These are phyloP conservation scores for Tripidium arundinaceum DNA, from an alignment of 202 grass and related monocot species.

Conservation along the genomic window DNA sequence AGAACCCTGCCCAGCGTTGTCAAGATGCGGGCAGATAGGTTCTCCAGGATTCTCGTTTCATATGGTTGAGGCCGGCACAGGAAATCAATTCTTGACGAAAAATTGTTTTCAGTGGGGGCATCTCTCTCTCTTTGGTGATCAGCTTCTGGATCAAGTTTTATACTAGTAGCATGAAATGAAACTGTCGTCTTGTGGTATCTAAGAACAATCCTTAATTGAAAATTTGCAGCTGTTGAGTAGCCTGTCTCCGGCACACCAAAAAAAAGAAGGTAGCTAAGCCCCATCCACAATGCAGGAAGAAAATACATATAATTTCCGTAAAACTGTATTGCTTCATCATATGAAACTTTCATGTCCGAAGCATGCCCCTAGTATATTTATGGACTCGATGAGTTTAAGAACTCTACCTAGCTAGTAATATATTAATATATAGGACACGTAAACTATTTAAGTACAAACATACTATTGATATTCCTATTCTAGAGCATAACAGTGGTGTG, in stretches of 20 bases:
- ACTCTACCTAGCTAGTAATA: too few species aligned
- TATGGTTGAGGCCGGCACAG: background rate
- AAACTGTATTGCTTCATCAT: too few species aligned
- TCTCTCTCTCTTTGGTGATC: background rate
- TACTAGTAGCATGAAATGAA: background rate
- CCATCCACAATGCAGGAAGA: too few species aligned
- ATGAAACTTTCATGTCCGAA: too few species aligned
- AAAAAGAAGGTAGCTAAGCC: too few species aligned
- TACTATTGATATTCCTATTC: background rate
- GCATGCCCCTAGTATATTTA: too few species aligned
- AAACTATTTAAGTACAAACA: background rate
- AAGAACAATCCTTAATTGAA: background rate
- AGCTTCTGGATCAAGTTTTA: conserved; percentile 12
- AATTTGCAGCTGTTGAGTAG: too few species aligned
- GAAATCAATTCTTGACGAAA: background rate
- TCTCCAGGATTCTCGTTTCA: conserved; percentile 20
- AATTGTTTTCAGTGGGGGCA: background rate
- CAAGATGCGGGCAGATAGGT: conserved; percentile 13
- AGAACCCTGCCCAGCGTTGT: conserved; percentile 33
- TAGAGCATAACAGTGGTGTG: background rate
- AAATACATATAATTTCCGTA: too few species aligned
- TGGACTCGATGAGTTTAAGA: too few species aligned
- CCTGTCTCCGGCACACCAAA: too few species aligned
- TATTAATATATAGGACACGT: background rate
- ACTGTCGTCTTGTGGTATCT: background rate